phyloP scores from a whole-genome alignment of 164 flowering plant genomes.

The Macadamia tetraphylla region DNA sequence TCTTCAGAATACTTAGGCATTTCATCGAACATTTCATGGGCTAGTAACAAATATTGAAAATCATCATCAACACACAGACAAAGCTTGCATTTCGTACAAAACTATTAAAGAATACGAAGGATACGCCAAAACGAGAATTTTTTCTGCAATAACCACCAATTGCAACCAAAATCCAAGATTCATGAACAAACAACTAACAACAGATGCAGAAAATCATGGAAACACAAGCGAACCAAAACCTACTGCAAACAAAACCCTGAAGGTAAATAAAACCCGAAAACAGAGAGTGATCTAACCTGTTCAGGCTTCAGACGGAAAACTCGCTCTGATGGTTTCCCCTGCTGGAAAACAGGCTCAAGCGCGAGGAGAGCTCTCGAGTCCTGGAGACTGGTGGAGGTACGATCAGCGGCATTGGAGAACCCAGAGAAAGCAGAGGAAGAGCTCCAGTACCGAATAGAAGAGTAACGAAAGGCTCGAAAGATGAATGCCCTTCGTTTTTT shows the following conservation, averaged over 20 bases:
- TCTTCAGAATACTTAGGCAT: no score
- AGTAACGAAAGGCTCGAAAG: conserved; percentile 5
- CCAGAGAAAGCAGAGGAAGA: conserved; percentile 6
- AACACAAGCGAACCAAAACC: not conserved
- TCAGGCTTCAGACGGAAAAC: conserved; percentile 29
- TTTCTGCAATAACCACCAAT: no score
- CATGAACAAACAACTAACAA: no score
- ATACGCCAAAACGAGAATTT: no score
- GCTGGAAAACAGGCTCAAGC: conserved; percentile 28
- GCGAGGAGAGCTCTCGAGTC: conserved; percentile 8
- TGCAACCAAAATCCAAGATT: no score
- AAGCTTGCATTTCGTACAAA: no score
- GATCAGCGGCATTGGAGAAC: conserved; percentile 15
- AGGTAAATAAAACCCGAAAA: not conserved
- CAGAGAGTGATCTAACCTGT: conserved; percentile 18
- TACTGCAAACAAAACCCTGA: not conserved
- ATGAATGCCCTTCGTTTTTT: not conserved
- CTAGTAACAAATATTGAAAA: no score
- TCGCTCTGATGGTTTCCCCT: conserved; percentile 40
- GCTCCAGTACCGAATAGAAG: conserved; percentile 1
- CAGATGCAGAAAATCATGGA: no score
- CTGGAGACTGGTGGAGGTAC: conserved; percentile 18
- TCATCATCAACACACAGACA: no score
- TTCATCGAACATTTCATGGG: no score
- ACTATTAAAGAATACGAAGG: no score